Base-by-base conservation (phyloP, 495 filamentous ascomycete species). In the Penicillium simplicissimum region DNA sequence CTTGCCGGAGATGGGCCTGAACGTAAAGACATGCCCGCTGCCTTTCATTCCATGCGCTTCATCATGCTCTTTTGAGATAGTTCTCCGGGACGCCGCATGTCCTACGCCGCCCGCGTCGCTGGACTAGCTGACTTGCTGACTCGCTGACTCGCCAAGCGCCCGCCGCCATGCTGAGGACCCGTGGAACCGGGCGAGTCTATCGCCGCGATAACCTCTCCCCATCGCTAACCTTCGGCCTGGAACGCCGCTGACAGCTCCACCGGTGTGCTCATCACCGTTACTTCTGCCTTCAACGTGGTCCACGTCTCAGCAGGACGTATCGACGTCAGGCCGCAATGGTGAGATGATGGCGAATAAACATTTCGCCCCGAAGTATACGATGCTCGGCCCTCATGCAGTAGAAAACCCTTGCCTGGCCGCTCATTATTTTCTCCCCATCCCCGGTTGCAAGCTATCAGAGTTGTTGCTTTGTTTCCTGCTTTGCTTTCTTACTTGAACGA, bases 331-430 rank as follows among this genome's bases (percentile, higher is more conserved):
- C 45, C 40, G n/a, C 19, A 40, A 63, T 62, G 60, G 65, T 60
- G n/a, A 52, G 64, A 64, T 33, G 40, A 58, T 28, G 48, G 48
- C 31, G 48, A 52, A 52, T 28, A 33, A n/a, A 40, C 38, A 47
- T 59, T 53, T 63, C 25, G 55, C 49, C 42, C 38, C 53, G 55
- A 54, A 59, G 53, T 63, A 61, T 63, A 63, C 23, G 34, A 42
- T 55, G 28, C 36, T 17, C 21, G 45, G n/a, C 34, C 31, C 42
- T 35, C 52, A 62, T 67, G 65, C 58, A 67, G 37, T 52, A 56
- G 31, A 59, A 62, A 53, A 59, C 68, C 68, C 68, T 71, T 71
- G 59, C 68, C 66, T 71, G 61, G 42, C 60, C 57, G 48, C 61
- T 65, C 55, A 58, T 61, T 45, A 58, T 61, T 45, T 45, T 65